Conservation (phyloP, 2,329 filamentous ascomycete genomes). For the Samsoniella hepiali region DNA sequence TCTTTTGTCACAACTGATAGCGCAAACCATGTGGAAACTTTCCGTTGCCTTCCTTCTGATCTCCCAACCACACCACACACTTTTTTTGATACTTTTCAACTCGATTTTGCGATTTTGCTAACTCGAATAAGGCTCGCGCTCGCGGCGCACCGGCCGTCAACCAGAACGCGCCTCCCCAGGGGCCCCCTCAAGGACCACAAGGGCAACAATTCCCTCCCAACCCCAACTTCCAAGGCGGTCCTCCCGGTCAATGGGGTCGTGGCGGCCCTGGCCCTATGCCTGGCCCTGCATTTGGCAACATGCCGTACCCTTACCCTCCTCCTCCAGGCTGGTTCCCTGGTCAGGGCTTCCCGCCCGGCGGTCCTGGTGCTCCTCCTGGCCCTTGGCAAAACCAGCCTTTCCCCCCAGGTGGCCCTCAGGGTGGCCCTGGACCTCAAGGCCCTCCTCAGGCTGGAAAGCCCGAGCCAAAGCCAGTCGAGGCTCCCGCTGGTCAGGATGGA, state of each 20-base stretch:
- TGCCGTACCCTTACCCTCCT: slow-evolving; percentile 65
- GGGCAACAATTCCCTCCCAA: slow-evolving; percentile 43
- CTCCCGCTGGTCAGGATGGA: slow-evolving; percentile 46
- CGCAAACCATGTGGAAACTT: slow-evolving; percentile 94
- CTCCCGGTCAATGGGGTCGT: slow-evolving; percentile 53
- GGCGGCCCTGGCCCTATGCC: slow-evolving; percentile 57
- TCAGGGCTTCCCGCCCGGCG: slow-evolving; percentile 66
- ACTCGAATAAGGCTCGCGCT: slow-evolving; percentile 37
- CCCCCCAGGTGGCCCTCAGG: slow-evolving; percentile 56
- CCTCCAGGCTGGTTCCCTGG: slow-evolving; percentile 78
- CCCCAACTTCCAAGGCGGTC: slow-evolving; percentile 49
- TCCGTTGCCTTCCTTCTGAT: slow-evolving; percentile 99
- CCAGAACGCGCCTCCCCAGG: slow-evolving; percentile 25
- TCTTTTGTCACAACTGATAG: slow-evolving; percentile 73
- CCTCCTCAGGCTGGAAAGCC: slow-evolving; percentile 42
- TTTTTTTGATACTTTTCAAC: slow-evolving; percentile 19
- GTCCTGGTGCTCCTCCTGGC: slow-evolving; percentile 48
- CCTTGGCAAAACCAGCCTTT: slow-evolving; percentile 54
- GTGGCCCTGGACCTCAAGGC: slow-evolving; percentile 48
- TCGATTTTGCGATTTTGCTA: background rate
- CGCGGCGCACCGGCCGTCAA: slow-evolving; percentile 33
- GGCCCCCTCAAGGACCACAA: slow-evolving; percentile 33
- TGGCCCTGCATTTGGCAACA: slow-evolving; percentile 61
- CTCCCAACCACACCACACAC: slow-evolving; percentile 17
- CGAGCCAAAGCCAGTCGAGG: slow-evolving; percentile 23